Evolutionary conservation across 164 flowering plant species (phyloP).

Genomic region (Stephania yunnanensis): DNA sequence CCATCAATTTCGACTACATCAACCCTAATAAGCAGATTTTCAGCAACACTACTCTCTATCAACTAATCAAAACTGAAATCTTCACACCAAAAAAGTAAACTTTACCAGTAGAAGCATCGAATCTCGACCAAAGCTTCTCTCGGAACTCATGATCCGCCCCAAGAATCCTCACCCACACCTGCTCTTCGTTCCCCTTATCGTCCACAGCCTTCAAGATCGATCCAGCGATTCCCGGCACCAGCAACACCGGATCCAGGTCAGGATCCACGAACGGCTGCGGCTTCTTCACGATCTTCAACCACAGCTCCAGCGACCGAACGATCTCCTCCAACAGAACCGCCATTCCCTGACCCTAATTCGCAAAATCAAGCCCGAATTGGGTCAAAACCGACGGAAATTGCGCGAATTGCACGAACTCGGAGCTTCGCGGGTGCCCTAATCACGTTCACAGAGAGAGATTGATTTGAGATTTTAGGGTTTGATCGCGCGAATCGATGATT

Average conservation of each 20-base stretch:
- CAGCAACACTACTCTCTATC: no score
- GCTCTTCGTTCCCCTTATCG: conserved; percentile 51
- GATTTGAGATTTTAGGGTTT: not conserved
- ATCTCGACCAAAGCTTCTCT: conserved; percentile 87
- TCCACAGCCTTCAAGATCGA: conserved; percentile 77
- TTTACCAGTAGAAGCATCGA: conserved; percentile 75
- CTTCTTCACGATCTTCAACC: conserved; percentile 48
- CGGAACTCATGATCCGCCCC: conserved; percentile 70
- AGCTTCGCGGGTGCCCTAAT: not conserved
- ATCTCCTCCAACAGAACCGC: conserved; percentile 56
- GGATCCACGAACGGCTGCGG: conserved; percentile 64
- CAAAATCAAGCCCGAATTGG: not conserved
- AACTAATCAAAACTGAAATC: not conserved
- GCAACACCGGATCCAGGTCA: conserved; percentile 81
- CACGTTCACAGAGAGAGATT: not conserved
- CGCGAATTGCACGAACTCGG: not conserved
- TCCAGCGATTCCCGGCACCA: conserved; percentile 95
- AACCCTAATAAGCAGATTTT: no score
- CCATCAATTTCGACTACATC: no score
- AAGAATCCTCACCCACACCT: conserved; percentile 87
- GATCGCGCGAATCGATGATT: not conserved
- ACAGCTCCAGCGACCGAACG: conserved; percentile 45
- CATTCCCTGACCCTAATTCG: conserved; percentile 28
- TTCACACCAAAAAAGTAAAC: not conserved
- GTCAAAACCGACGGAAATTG: not conserved